Evolutionary conservation across 192 early-diverging fungal species (phyloP).

Genomic region (Gorgonomyces haynaldii): DNA sequence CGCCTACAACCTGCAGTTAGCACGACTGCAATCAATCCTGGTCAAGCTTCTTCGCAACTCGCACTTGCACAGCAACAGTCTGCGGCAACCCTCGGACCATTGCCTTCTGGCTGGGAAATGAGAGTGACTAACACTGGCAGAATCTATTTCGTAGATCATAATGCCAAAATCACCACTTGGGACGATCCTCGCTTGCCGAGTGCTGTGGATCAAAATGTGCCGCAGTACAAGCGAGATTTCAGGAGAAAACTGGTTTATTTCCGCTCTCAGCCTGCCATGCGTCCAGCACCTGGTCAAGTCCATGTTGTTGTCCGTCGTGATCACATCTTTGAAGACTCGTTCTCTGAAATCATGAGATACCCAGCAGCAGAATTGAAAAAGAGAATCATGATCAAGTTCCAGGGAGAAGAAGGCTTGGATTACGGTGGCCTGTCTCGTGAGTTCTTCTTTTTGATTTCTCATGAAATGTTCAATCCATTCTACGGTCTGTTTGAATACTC

Average conservation of each 20-base stretch:
- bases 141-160: slow-evolving; percentile 98
- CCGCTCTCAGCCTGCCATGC: slow-evolving; percentile 81
- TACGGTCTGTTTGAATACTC: slow-evolving; percentile 95
- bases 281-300: slow-evolving; percentile 72
- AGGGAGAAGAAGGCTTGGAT: slow-evolving; percentile 96
- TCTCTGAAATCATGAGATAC: slow-evolving; percentile 90
- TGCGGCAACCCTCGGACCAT: slow-evolving; percentile 64
- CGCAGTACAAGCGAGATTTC: slow-evolving; percentile 99
- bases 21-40: slow-evolving; percentile 35
- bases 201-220: slow-evolving; percentile 64
- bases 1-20: slow-evolving; percentile 38
- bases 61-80: slow-evolving; percentile 57
- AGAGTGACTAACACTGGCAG: slow-evolving; percentile 84
- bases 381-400: slow-evolving; percentile 96
- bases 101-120: slow-evolving; percentile 99
- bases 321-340: slow-evolving; percentile 91
- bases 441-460: slow-evolving; percentile 94
- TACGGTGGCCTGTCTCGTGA: slow-evolving; percentile 96
- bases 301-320: slow-evolving; percentile 85
- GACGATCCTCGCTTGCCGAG: slow-evolving; percentile 61
- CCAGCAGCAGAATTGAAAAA: slow-evolving; percentile 85
- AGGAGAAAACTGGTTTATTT: slow-evolving; percentile 95
- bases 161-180: slow-evolving; percentile 97
- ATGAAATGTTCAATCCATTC: slow-evolving; percentile 99
- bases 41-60: slow-evolving; percentile 35